phyloP scores from a whole-genome alignment of 2,329 filamentous ascomycete genomes.

The Sclerotinia glacialis region DNA sequence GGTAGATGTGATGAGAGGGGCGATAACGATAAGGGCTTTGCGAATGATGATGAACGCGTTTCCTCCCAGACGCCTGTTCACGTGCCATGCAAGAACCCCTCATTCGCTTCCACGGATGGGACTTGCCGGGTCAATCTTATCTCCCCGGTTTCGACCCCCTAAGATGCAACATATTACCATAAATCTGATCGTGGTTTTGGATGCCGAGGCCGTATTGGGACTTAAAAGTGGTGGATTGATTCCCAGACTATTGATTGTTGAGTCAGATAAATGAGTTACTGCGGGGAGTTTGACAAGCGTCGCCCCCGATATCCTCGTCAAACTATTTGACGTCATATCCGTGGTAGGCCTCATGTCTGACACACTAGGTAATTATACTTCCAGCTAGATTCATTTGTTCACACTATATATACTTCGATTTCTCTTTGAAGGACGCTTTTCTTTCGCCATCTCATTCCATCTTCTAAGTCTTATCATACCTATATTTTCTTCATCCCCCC shows the following conservation, averaged over 20 bases:
- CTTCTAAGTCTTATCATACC: neutral
- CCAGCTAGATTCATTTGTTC: neutral
- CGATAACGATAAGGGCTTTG: conserved; percentile 5
- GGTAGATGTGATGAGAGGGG: neutral
- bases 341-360: neutral
- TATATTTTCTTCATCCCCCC: neutral
- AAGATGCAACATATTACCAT: neutral
- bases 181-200: neutral
- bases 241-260: neutral
- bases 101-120: neutral
- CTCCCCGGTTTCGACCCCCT: conserved; percentile 8
- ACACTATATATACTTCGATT: neutral
- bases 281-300: conserved; percentile 3
- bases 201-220: neutral
- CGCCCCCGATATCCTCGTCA: neutral
- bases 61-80: neutral
- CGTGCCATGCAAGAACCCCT: neutral
- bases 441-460: neutral
- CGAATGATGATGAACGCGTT: neutral
- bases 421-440: neutral
- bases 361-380: neutral
- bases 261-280: neutral
- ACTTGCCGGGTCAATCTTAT: neutral
- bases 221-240: neutral
- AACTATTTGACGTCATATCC: neutral